phyloP scores from a whole-genome alignment of 768 basidiomycete genomes.

The Mycena crocata region DNA sequence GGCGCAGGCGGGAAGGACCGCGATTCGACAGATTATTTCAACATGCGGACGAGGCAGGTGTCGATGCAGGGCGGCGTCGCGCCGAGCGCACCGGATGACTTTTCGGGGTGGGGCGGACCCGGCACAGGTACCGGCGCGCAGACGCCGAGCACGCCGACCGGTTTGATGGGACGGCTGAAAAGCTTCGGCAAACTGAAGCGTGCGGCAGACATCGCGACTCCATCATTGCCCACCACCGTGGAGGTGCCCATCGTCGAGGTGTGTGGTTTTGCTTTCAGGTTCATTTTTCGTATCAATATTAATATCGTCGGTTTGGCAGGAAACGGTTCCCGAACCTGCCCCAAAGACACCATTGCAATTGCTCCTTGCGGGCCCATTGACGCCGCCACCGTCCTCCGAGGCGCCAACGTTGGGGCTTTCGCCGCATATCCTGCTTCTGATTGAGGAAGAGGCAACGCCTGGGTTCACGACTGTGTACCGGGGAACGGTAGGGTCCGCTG shows the following conservation, averaged over 20 bases:
- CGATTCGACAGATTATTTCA: conserved; percentile 63
- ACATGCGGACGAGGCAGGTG: conserved; percentile 56
- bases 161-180: conserved; percentile 85
- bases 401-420: conserved; percentile 59
- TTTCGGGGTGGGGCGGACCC: conserved; percentile 57
- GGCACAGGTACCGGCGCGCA: conserved; percentile 47
- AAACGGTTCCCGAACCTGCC: conserved; percentile 36
- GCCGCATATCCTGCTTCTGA: conserved; percentile 71
- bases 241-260: conserved; percentile 45
- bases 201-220: conserved; percentile 40
- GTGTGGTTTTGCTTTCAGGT: conserved; percentile 18
- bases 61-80: conserved; percentile 54
- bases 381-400: conserved; percentile 78
- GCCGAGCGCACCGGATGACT: conserved; percentile 57
- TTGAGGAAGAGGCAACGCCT: conserved; percentile 83
- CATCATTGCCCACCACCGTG: conserved; percentile 38
- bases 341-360: conserved; percentile 65
- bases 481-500: conserved; percentile 70
- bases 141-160: conserved; percentile 64
- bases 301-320: conserved; percentile 25
- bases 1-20: conserved; percentile 33
- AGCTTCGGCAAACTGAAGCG: conserved; percentile 71
- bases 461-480: conserved; percentile 85
- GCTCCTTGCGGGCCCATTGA: conserved; percentile 65
- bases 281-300: neutral